phyloP scores from a whole-genome alignment of 768 basidiomycete species.

The Cubamyces sp. region DNA sequence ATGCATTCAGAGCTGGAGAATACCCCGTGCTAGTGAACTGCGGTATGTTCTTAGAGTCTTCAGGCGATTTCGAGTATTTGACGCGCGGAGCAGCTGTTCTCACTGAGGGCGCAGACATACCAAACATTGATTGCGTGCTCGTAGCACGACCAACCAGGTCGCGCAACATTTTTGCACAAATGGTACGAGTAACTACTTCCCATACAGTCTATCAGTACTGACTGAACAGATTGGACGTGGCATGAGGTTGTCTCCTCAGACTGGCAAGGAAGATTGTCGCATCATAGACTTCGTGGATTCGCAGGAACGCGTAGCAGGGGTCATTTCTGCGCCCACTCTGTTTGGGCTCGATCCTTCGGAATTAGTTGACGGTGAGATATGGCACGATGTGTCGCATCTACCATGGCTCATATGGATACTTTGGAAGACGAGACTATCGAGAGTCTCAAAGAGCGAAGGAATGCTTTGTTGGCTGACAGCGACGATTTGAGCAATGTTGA shows the following conservation, averaged over 20 bases:
- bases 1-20: conserved; percentile 66
- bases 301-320: conserved; percentile 63
- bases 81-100: conserved; percentile 62
- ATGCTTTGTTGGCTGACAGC: conserved; percentile 22
- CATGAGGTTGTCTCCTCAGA: conserved; percentile 80
- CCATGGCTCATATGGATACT: conserved; percentile 5
- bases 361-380: conserved; percentile 59
- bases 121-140: conserved; percentile 90
- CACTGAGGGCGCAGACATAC: conserved; percentile 94
- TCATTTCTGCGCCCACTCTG: conserved; percentile 79
- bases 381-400: neutral
- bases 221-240: conserved; percentile 83
- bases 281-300: conserved; percentile 93
- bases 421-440: conserved; percentile 54
- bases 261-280: conserved; percentile 82
- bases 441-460: conserved; percentile 48
- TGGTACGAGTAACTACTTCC: conserved; percentile 54
- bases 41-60: conserved; percentile 46
- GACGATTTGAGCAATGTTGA: neutral
- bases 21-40: conserved; percentile 93
- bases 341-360: conserved; percentile 83
- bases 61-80: neutral
- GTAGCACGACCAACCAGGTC: conserved; percentile 89
- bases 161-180: conserved; percentile 87
- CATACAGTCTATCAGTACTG: neutral